Evolutionary conservation across 768 basidiomycete species (phyloP).

Genomic region (Strobilomyces dryophilus): DNA sequence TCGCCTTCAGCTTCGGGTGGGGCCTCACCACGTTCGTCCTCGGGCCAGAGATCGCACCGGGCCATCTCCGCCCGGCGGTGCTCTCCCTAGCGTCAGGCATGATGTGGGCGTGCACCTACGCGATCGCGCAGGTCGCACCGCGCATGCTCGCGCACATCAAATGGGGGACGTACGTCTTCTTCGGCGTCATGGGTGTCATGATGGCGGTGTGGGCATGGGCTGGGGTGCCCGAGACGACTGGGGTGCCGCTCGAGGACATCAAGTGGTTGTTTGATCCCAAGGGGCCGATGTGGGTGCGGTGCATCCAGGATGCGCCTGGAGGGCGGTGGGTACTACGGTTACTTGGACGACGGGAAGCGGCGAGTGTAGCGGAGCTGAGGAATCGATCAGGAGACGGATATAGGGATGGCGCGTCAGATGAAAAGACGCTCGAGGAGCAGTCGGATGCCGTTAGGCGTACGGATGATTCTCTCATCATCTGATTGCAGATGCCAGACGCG

Average conservation of each 20-base stretch:
- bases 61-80: slow-evolving; percentile 31
- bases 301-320: slow-evolving; percentile 32
- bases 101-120: no score
- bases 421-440: no score
- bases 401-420: no score
- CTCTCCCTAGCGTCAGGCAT: slow-evolving; percentile 28
- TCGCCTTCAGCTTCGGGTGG: slow-evolving; percentile 35
- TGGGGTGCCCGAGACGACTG: slow-evolving; percentile 40
- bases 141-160: no score
- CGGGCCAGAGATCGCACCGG: slow-evolving; percentile 33
- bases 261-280: slow-evolving; percentile 31
- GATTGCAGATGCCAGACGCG: no score
- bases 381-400: not conserved
- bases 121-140: no score
- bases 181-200: slow-evolving; percentile 1
- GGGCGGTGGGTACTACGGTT: slow-evolving; percentile 28
- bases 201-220: slow-evolving; percentile 31
- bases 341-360: slow-evolving; percentile 20
- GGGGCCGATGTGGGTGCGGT: slow-evolving; percentile 21
- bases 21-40: slow-evolving; percentile 33
- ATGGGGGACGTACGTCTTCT: no score
- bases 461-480: no score
- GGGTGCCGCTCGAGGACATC: slow-evolving; percentile 38
- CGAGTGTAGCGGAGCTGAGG: slow-evolving; percentile 26
- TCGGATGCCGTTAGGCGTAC: no score